Evolutionary conservation across 2,329 filamentous ascomycete species (phyloP).

Genomic region (Aspergillus novofumigatus): DNA sequence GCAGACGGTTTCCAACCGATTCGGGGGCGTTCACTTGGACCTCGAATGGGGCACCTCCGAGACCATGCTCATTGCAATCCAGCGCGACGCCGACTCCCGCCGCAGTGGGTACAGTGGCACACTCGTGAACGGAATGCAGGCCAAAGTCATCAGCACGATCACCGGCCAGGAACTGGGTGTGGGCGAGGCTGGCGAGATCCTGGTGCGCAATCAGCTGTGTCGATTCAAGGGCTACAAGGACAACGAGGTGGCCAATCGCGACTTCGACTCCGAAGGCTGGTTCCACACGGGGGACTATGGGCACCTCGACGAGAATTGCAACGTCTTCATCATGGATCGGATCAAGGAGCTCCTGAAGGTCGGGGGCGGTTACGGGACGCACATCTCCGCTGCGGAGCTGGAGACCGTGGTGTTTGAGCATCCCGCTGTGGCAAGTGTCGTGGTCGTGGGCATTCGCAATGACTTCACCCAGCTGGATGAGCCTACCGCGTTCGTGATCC

Average conservation of each 20-base stretch:
- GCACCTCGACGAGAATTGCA: constrained; percentile 18
- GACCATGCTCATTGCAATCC: constrained; percentile 23
- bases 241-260: constrained; percentile 15
- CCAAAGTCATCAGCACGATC: constrained; percentile 15
- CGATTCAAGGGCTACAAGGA: constrained; percentile 18
- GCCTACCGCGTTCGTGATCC: constrained; percentile 14
- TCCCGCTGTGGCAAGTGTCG: constrained; percentile 26
- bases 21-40: constrained; percentile 15
- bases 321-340: constrained; percentile 20
- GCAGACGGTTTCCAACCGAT: constrained; percentile 12
- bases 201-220: constrained; percentile 15
- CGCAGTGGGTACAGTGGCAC: constrained; percentile 18
- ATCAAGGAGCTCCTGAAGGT: constrained; percentile 35
- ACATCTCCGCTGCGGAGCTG: constrained; percentile 27
- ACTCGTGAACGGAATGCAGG: constrained; percentile 12
- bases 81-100: constrained; percentile 13
- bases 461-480: constrained; percentile 9
- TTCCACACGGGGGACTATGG: constrained; percentile 21
- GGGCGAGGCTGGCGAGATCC: constrained; percentile 18
- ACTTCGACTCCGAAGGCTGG: constrained; percentile 20
- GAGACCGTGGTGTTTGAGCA: constrained; percentile 31
- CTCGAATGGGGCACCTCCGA: constrained; percentile 24
- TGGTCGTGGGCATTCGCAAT: constrained; percentile 29
- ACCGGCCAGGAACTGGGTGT: constrained; percentile 13
- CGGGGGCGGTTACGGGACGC: constrained; percentile 33